A percentile compares a stretch with the other conserved stretches of the same genome.
Evolutionary conservation across 257 asterid species (phyloP).

Genomic region (Perilla frutescens): DNA sequence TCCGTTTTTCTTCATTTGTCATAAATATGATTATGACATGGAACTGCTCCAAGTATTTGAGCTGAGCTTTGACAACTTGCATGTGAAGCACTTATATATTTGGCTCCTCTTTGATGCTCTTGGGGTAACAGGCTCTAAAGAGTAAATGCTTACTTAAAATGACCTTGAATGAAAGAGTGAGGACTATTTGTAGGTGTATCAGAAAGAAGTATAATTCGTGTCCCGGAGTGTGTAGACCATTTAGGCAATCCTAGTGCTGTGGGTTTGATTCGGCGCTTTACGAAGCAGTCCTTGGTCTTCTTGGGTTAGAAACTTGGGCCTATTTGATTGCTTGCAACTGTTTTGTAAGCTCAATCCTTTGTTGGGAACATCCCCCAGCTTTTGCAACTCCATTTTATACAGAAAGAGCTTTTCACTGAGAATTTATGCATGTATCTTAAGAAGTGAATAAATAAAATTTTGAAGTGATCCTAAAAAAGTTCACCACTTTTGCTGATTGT

Average conservation of each 20-base stretch:
- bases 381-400: not conserved
- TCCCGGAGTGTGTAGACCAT: not conserved
- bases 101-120: slow-evolving; percentile 4
- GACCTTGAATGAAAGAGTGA: not conserved
- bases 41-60: not conserved
- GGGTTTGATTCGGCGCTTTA: not conserved
- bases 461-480: not conserved
- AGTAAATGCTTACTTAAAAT: not conserved
- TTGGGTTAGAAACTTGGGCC: not conserved
- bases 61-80: not conserved
- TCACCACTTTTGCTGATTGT: not conserved
- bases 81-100: not conserved
- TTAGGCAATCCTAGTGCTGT: not conserved
- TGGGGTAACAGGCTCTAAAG: not conserved
- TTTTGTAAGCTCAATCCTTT: not conserved
- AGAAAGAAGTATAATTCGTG: not conserved
- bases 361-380: not conserved
- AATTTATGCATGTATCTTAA: not conserved
- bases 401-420: not conserved
- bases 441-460: not conserved
- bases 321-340: not conserved
- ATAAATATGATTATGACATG: not conserved
- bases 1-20: not conserved
- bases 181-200: not conserved
- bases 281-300: not conserved